Percentiles rank a stretch among this genome's conserved stretches.
Conservation (phyloP, 2,329 filamentous ascomycete species). For the Calcarisporium arbuscula region DNA sequence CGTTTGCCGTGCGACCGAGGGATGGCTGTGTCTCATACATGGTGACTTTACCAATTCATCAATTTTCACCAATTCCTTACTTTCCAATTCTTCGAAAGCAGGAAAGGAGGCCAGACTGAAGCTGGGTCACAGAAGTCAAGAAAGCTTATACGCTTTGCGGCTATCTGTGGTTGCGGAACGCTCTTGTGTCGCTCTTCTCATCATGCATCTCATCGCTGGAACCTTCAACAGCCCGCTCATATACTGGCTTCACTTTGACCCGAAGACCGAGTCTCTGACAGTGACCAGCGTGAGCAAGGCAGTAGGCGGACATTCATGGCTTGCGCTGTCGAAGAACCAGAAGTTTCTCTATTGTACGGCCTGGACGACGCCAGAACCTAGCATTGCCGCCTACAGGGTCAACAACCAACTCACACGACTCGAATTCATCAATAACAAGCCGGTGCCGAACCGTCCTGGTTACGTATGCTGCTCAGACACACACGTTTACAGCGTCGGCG, state of each 20-base stretch:
- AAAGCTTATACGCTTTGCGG: background rate
- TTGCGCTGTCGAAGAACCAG: slow-evolving; percentile 11
- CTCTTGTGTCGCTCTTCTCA: too few relatives aligned
- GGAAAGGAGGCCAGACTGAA: too few relatives aligned
- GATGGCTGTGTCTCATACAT: too few relatives aligned
- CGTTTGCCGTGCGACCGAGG: too few relatives aligned
- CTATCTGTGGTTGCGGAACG: background rate
- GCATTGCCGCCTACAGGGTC: slow-evolving; percentile 10
- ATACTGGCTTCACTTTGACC: slow-evolving; percentile 4
- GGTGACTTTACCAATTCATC: too few relatives aligned
- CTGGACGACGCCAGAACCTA: slow-evolving; percentile 9
- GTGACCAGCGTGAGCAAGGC: slow-evolving; percentile 7
- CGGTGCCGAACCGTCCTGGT: background rate
- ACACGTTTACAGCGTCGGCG: slow-evolving; percentile 5
- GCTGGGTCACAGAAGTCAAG: too few relatives aligned
- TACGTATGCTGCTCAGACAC: slow-evolving; percentile 3
- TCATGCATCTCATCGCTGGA: slow-evolving; percentile 5
- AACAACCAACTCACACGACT: slow-evolving; percentile 2
- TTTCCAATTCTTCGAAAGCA: too few relatives aligned
- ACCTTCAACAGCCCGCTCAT: slow-evolving; percentile 3
- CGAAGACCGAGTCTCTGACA: slow-evolving; percentile 1
- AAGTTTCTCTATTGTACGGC: slow-evolving; percentile 10
- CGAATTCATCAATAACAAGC: background rate
- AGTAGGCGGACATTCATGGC: slow-evolving; percentile 12
- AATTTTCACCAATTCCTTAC: too few relatives aligned